Evolutionary conservation across 345 rosid species (phyloP).

Genomic region (Tarenaya hassleriana): DNA sequence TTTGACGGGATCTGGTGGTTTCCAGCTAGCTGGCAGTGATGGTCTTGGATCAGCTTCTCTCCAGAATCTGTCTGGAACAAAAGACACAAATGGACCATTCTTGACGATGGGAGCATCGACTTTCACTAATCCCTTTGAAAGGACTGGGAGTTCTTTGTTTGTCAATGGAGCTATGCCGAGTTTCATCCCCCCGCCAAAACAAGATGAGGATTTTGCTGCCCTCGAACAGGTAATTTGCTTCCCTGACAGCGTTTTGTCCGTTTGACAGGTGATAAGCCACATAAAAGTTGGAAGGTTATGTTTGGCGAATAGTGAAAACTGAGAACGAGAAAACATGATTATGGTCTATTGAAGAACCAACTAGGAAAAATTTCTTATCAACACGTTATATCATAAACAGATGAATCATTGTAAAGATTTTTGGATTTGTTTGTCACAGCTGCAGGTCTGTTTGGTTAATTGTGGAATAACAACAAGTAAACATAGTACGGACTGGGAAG

Average conservation of each 20-base stretch:
- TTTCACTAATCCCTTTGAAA: conserved; percentile 32
- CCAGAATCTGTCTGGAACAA: conserved; percentile 30
- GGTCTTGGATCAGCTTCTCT: conserved; percentile 32
- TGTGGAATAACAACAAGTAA: too few species aligned
- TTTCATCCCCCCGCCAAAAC: conserved; percentile 44
- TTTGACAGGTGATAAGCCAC: conserved; percentile 3
- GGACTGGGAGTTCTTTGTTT: conserved; percentile 26
- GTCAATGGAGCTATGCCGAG: conserved; percentile 34
- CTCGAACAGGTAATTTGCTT: conserved; percentile 76
- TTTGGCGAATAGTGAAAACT: conserved; percentile 13
- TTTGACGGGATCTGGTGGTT: conserved; percentile 28
- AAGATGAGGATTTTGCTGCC: conserved; percentile 80
- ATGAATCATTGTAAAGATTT: too few species aligned
- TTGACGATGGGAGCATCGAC: conserved; percentile 26
- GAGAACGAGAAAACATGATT: not conserved
- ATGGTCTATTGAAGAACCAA: too few species aligned
- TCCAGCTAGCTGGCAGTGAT: conserved; percentile 34
- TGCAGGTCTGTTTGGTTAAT: too few species aligned
- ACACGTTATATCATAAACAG: too few species aligned
- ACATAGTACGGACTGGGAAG: too few species aligned
- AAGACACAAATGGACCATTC: conserved; percentile 32
- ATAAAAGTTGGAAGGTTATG: conserved; percentile 11
- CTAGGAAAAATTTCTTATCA: not conserved
- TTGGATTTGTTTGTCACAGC: too few species aligned
- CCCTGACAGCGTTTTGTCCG: not conserved